Base-by-base conservation (phyloP, 2,329 filamentous ascomycete species). In the Lojkania enalia region DNA sequence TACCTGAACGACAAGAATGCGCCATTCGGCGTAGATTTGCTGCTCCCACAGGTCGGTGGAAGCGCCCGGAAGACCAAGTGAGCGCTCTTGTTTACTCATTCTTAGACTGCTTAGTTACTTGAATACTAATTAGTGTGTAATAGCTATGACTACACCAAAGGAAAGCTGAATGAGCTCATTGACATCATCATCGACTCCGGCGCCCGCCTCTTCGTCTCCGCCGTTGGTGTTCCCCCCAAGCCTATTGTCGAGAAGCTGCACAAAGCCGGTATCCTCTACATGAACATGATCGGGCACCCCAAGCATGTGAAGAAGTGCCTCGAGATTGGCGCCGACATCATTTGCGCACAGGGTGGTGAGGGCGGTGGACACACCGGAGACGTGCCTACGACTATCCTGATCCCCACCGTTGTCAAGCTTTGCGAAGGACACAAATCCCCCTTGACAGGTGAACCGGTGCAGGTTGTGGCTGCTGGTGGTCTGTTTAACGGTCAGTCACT, bases 281-380 rank as follows among this genome's bases (percentile, higher is more conserved):
- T 97, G 94, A 99, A 99, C 85, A 99, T 99, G 94, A 91, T 99
- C 70, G 94, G 94, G 58, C 94, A 99, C 81, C 92, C 94, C 67
- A 99, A 99, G 85, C 94, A 99, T 77, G 92, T 96, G 54, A 82
- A 90, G 75, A 99, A 97, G 81, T 95, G 90, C 74, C 81, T 99
- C 52, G 90, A 92, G 39, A 82, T 69, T 47, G 94, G 91, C 56
- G 89, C 85, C 60, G 94, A 99, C 74, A 87, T 99, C 64, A 97
- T 99, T 77, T 97, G 92, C 78, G 94, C 94, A 40, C 94, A 99
- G 77, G 94, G 94, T 69, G 92, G 94, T 62, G 94, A 99, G 77
- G 94, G 94, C 54, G 94, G 94, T 70, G 94, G 94, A 58, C 91
- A 96, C 79, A 96, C 90, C 12, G 94, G 94, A 64, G 88, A 96